phyloP scores from a whole-genome alignment of 805 yeast species.

The Clavispora santaluciae region DNA sequence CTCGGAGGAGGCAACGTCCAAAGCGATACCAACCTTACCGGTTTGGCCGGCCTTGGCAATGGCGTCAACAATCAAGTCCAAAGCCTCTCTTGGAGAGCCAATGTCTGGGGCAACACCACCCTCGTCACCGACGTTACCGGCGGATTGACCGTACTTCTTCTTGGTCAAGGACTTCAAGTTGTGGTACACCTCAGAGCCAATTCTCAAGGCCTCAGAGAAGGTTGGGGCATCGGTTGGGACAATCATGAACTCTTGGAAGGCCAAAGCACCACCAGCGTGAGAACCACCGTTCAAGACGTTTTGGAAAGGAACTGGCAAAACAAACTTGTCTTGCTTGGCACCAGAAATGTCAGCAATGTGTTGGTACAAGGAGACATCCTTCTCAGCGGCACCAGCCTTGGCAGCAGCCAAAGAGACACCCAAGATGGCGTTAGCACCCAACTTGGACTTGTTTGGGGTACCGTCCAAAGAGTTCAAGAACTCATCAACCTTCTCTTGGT shows the following conservation, averaged over 20 bases:
- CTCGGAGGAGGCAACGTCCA: constrained; percentile 97
- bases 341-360: constrained; percentile 82
- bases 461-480: constrained; percentile 88
- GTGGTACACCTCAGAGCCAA: constrained; percentile 98
- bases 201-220: constrained; percentile 94
- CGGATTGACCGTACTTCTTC: constrained; percentile 94
- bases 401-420: constrained; percentile 98
- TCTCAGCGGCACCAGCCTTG: constrained; percentile 97
- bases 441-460: constrained; percentile 93
- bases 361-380: constrained; percentile 86
- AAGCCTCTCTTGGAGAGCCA: constrained; percentile 92
- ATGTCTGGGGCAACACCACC: constrained; percentile 99
- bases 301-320: constrained; percentile 98
- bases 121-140: constrained; percentile 99
- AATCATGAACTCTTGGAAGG: constrained; percentile 99
- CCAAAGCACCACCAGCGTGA: constrained; percentile 99
- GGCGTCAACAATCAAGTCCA: constrained; percentile 87
- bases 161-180: constrained; percentile 86
- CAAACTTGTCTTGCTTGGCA: constrained; percentile 73
- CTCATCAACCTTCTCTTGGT: constrained; percentile 84
- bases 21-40: constrained; percentile 86
- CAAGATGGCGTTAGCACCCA: constrained; percentile 97
- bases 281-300: constrained; percentile 99
- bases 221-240: constrained; percentile 89
- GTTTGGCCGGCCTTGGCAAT: constrained; percentile 93